Evolutionary conservation across 2,329 filamentous ascomycete genomes (phyloP).

Genomic region (Phyllosticta capitalensis): DNA sequence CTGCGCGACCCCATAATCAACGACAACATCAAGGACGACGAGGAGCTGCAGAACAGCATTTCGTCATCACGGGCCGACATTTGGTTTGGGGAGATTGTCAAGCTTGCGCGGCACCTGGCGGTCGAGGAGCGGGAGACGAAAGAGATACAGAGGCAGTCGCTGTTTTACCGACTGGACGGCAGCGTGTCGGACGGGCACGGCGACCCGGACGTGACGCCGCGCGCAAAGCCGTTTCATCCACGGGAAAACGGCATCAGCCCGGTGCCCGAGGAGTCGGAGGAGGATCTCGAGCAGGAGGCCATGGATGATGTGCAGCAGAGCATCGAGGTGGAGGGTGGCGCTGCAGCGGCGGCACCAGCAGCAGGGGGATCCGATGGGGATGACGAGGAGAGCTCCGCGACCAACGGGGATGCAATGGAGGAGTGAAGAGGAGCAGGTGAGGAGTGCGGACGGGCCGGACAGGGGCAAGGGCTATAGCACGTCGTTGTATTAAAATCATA

Average conservation of each 20-base stretch:
- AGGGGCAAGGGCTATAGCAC: background rate
- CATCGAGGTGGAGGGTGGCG: background rate
- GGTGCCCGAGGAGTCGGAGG: constrained; percentile 8
- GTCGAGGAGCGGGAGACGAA: background rate
- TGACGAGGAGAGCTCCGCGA: constrained; percentile 16
- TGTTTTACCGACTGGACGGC: no score
- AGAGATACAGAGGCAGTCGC: no score
- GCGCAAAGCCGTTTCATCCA: background rate
- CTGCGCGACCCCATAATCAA: constrained; percentile 58
- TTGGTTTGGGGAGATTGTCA: constrained; percentile 49
- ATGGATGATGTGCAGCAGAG: constrained; percentile 7
- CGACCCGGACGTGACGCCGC: constrained; percentile 6
- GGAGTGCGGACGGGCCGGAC: background rate
- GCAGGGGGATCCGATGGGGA: constrained; percentile 19
- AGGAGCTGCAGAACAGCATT: constrained; percentile 53
- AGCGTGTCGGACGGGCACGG: constrained; percentile 4
- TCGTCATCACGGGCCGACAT: constrained; percentile 59
- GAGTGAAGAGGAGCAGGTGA: constrained; percentile 14
- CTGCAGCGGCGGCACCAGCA: background rate
- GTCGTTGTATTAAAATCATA: background rate
- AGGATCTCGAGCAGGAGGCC: constrained; percentile 4
- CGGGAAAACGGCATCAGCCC: constrained; percentile 8
- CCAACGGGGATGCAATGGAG: constrained; percentile 22
- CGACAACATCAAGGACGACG: constrained; percentile 66
- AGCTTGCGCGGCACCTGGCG: constrained; percentile 22